A percentile compares a stretch with the other conserved stretches of the same genome.
Conservation (phyloP, 2,329 filamentous ascomycete genomes). For the Aspergillus alliaceus region DNA sequence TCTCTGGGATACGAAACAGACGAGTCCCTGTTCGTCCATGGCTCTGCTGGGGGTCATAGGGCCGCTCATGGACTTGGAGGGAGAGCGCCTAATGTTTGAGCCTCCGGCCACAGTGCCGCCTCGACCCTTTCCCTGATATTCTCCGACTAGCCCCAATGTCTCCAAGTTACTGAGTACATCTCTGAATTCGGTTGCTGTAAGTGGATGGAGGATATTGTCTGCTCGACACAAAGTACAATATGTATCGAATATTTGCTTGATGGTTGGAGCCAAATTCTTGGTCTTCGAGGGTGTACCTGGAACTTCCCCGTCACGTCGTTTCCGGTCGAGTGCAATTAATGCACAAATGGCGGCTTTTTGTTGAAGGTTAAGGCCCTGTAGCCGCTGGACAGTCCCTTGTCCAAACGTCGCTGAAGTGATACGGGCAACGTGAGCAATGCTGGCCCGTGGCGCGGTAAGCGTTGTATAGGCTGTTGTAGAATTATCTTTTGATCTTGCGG, state of each 20-base stretch:
- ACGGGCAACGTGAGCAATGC: slow-evolving; percentile 86
- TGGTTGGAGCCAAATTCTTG: slow-evolving; percentile 64
- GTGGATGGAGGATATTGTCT: slow-evolving; percentile 84
- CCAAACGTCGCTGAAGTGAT: slow-evolving; percentile 88
- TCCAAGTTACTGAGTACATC: slow-evolving; percentile 90
- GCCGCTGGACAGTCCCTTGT: slow-evolving; percentile 80
- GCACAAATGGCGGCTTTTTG: slow-evolving; percentile 94
- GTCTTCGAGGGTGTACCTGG: slow-evolving; percentile 62
- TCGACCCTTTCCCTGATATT: slow-evolving; percentile 69
- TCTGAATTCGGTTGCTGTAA: slow-evolving; percentile 89
- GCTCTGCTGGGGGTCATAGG: slow-evolving; percentile 54
- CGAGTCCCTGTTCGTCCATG: slow-evolving; percentile 74
- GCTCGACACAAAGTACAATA: slow-evolving; percentile 81
- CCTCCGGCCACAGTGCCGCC: slow-evolving; percentile 55
- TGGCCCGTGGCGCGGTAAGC: slow-evolving; percentile 82
- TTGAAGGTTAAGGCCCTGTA: slow-evolving; percentile 87
- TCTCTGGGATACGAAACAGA: slow-evolving; percentile 75
- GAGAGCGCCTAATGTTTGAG: slow-evolving; percentile 60
- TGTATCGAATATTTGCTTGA: slow-evolving; percentile 80
- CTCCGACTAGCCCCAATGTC: slow-evolving; percentile 75
- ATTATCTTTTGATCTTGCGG: slow-evolving; percentile 46
- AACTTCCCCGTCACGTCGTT: slow-evolving; percentile 50
- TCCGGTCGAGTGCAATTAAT: slow-evolving; percentile 80
- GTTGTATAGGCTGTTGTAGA: slow-evolving; percentile 59
- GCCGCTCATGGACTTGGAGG: slow-evolving; percentile 65